phyloP scores from a whole-genome alignment of 768 basidiomycete genomes.

The Mrakia blollopis region DNA sequence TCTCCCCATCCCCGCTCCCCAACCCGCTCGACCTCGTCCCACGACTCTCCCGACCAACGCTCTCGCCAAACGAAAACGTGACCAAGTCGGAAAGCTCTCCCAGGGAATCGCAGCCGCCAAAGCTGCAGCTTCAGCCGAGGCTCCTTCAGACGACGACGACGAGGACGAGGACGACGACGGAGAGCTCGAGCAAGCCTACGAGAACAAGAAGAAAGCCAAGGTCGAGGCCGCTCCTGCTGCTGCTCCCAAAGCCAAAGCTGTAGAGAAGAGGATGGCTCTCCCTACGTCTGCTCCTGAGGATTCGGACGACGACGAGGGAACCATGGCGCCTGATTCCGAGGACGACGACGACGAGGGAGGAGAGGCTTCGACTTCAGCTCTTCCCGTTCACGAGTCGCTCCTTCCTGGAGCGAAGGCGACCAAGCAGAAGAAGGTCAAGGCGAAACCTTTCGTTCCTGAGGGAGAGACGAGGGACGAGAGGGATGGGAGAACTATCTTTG shows the following conservation, averaged over 20 bases:
- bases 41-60: background rate
- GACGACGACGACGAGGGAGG: slow-evolving; percentile 35
- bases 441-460: slow-evolving; percentile 49
- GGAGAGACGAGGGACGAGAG: slow-evolving; percentile 69
- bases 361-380: background rate
- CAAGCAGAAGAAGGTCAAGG: slow-evolving; percentile 27
- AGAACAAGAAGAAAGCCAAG: slow-evolving; percentile 37
- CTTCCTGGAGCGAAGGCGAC: background rate
- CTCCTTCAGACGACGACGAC: slow-evolving; percentile 13
- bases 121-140: background rate
- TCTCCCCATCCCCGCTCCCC: slow-evolving; percentile 7
- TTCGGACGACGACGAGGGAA: slow-evolving; percentile 46
- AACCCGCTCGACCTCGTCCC: slow-evolving; percentile 4
- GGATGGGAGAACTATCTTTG: slow-evolving; percentile 79
- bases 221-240: background rate
- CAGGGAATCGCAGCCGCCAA: slow-evolving; percentile 4
- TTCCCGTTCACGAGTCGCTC: slow-evolving; percentile 32
- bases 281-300: slow-evolving; percentile 34
- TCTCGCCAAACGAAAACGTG: slow-evolving; percentile 13
- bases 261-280: slow-evolving; percentile 4
- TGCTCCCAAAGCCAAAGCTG: background rate
- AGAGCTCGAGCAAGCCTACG: slow-evolving; percentile 32
- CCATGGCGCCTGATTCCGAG: slow-evolving; percentile 64
- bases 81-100: slow-evolving; percentile 4
- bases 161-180: slow-evolving; percentile 33